phyloP scores from a whole-genome alignment of 176 grass and related monocot genomes.

The Phyllostachys edulis region DNA sequence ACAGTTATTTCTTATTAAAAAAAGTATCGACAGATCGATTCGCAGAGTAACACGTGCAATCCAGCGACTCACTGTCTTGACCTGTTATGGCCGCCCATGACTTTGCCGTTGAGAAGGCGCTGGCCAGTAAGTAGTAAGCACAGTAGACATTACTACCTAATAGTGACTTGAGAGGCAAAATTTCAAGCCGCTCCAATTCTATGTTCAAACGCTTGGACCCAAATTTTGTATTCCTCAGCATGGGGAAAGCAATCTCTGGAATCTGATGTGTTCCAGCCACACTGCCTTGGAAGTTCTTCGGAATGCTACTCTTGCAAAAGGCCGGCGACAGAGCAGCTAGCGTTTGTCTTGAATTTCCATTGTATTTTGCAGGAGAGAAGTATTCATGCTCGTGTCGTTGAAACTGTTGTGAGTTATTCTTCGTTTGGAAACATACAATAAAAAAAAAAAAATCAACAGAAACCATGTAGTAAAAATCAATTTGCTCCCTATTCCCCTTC shows the following conservation, averaged over 20 bases:
- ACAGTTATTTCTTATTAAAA: background rate
- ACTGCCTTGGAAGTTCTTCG: background rate
- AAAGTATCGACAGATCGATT: background rate
- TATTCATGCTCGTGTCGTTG: background rate
- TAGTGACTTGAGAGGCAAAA: background rate
- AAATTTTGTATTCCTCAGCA: background rate
- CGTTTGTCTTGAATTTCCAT: background rate
- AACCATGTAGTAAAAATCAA: background rate
- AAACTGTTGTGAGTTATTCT: background rate
- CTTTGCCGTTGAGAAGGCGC: background rate
- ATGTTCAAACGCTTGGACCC: background rate
- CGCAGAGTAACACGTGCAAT: background rate
- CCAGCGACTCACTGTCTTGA: background rate
- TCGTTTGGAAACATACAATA: background rate
- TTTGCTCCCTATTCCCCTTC: no score
- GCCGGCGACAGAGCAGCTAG: background rate
- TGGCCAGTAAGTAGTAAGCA: background rate
- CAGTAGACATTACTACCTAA: background rate
- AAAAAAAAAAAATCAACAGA: background rate
- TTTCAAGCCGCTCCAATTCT: background rate
- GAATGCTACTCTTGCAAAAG: slow-evolving; percentile 2
- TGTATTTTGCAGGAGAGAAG: background rate
- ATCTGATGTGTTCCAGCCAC: background rate
- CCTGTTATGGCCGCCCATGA: background rate
- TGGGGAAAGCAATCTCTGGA: background rate